These are phyloP conservation scores for Eucalyptus polybractea DNA, from an alignment of 345 rosid species.

Conservation along the genomic window DNA sequence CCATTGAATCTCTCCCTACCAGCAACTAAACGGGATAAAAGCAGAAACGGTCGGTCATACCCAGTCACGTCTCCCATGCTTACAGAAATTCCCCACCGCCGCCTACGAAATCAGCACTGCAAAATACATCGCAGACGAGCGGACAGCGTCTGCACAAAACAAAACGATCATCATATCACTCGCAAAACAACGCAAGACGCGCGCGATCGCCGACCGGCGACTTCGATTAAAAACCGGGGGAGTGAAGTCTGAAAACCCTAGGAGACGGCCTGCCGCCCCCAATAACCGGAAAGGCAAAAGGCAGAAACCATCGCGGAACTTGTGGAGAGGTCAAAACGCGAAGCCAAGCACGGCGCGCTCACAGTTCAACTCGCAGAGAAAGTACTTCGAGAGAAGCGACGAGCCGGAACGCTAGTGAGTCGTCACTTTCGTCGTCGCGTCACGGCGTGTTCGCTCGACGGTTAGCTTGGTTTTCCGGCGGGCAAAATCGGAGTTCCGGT, in stretches of 20 bases:
- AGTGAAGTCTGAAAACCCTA: not conserved
- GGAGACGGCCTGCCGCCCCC: not conserved
- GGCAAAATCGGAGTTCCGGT: not conserved
- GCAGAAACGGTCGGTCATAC: not conserved
- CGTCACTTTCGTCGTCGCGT: not conserved
- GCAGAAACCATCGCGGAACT: not conserved
- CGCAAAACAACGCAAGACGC: not conserved
- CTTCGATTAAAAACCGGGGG: not conserved
- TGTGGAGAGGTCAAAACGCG: not conserved
- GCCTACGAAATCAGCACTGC: not conserved
- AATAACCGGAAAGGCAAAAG: not conserved
- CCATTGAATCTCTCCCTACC: not conserved
- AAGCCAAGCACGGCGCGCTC: not conserved
- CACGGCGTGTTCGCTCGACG: not conserved
- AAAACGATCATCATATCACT: not conserved
- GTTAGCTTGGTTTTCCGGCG: not conserved
- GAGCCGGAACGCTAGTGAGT: not conserved
- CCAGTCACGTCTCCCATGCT: not conserved
- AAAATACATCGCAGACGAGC: not conserved
- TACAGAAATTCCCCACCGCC: not conserved
- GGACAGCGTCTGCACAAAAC: not conserved
- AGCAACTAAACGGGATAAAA: not conserved
- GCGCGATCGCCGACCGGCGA: not conserved
- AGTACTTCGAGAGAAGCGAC: not conserved
- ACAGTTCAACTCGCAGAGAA: not conserved